Evolutionary conservation across 225 moss, liverwort and hornwort genomes (phyloP), one percentile per base, ranked within the genome.

Genomic region (Marchantia paleacea): DNA sequence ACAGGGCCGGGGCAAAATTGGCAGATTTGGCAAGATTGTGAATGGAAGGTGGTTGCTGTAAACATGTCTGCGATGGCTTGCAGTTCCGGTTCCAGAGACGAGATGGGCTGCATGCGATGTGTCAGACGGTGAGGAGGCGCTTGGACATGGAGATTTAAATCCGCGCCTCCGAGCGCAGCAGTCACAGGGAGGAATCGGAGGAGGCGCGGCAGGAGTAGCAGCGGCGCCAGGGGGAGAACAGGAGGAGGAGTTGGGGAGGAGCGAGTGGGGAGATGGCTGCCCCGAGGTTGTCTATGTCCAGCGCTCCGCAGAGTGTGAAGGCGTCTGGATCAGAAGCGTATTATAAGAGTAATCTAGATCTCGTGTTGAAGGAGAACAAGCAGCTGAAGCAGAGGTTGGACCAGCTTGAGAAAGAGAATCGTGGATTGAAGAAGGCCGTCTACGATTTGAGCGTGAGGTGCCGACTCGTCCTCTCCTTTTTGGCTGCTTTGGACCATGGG

Each of bases 391-490:
- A 92, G 81, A 91, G 92, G 68, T 76, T 96, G 77, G 96, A 96
- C 77, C 94, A 94, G 89, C 88, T 96, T 8, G 94, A 96, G 83
- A 94, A 92, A 84, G 94, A 96, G 73, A 96, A 96, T 82, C 92
- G 96, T 72, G 96, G 94, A 61, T 88, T 96, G 73, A 96, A 96
- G 87, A 96, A 96, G 82, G 96, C 94, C 57, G 94, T 96, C 7
- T 96, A 96, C 80, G 94, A 96, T 82, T 90, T 96, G 29, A 94
- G 96, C 78, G 92, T 96, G 52, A 92, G 94, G 96, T 94, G 73
- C 60, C 68, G 31, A 7, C 53, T 13, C 14, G 25, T 13, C 12
- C 47, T 22, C 47, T 53, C 54, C 54, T 15, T 49, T 53, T 25
- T 6, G 52, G 7, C 22, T 14, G 22, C 26, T 28, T 12, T 47